Evolutionary conservation across 768 basidiomycete genomes (phyloP).

Genomic region (Russula compacta): DNA sequence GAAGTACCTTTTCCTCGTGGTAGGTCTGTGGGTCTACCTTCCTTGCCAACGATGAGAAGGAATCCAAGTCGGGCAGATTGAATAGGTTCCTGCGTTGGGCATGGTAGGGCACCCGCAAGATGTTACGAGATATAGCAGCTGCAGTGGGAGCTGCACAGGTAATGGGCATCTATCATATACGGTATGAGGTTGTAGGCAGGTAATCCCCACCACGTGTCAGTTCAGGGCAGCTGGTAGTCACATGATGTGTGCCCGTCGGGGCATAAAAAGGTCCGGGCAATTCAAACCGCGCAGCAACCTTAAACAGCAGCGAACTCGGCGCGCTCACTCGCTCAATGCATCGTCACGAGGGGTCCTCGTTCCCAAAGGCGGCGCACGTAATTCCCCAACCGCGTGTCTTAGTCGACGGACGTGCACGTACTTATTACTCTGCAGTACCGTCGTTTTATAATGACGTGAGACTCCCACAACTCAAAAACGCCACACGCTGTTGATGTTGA

Average conservation of each 20-base stretch:
- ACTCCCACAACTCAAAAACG: conserved; percentile 7
- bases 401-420: neutral
- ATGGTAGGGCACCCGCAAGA: neutral
- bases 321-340: neutral
- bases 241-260: neutral
- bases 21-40: conserved; percentile 50
- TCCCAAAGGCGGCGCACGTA: neutral
- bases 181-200: no score
- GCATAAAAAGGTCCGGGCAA: neutral
- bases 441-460: conserved; percentile 4
- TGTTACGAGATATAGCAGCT: neutral
- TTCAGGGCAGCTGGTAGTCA: no score
- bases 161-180: conserved; percentile 5
- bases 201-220: no score
- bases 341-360: no score
- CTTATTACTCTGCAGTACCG: neutral
- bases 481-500: neutral
- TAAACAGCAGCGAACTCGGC: conserved; percentile 14
- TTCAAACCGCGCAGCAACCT: conserved; percentile 15
- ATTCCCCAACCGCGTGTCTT: neutral
- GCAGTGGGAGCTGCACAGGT: neutral
- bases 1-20: conserved; percentile 78
- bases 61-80: conserved; percentile 42
- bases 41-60: conserved; percentile 31
- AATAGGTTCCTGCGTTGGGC: conserved; percentile 13